These are phyloP conservation scores for Colletotrichum echinochloae DNA, from an alignment of 2,329 filamentous ascomycete species.

Conservation along the genomic window DNA sequence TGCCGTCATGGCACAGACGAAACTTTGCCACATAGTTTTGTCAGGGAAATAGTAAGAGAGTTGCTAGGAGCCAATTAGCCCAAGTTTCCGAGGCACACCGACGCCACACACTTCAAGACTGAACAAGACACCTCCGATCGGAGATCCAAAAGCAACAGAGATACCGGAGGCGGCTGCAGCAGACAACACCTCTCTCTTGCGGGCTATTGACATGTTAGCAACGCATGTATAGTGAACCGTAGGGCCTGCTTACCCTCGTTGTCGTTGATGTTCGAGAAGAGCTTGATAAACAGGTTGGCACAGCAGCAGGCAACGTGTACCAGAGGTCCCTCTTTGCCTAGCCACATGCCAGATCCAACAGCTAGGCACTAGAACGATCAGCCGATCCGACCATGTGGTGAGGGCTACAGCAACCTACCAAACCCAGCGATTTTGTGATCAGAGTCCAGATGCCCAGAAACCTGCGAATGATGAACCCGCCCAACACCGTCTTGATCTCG, in stretches of 20 bases:
- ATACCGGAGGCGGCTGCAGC: constrained; percentile 93
- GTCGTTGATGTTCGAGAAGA: constrained; percentile 81
- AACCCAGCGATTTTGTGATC: constrained; percentile 86
- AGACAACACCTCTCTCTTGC: constrained; percentile 92
- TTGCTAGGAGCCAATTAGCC: constrained; percentile 66
- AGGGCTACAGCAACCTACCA: constrained; percentile 65
- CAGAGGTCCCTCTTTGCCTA: constrained; percentile 94
- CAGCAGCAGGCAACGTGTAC: constrained; percentile 98
- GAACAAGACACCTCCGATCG: constrained; percentile 94
- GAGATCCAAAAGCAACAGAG: constrained; percentile 92
- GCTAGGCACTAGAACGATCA: constrained; percentile 77
- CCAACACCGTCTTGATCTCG: constrained; percentile 96
- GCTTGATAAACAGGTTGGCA: constrained; percentile 92
- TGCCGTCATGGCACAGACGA: constrained; percentile 99
- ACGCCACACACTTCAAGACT: constrained; percentile 78
- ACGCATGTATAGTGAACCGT: not conserved
- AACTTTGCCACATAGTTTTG: constrained; percentile 99
- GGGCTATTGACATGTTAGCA: constrained; percentile 63
- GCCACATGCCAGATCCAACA: constrained; percentile 94
- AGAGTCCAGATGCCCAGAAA: constrained; percentile 92
- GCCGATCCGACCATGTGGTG: constrained; percentile 38
- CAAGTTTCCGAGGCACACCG: not conserved
- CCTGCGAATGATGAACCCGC: constrained; percentile 89
- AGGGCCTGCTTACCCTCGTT: constrained; percentile 77
- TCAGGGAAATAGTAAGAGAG: constrained; percentile 98